Percentiles rank a stretch among this genome's conserved stretches.
These are phyloP conservation scores for Fraxinus xanthoxyloides DNA, from an alignment of 305 asterid genomes.

Conservation along the genomic window DNA sequence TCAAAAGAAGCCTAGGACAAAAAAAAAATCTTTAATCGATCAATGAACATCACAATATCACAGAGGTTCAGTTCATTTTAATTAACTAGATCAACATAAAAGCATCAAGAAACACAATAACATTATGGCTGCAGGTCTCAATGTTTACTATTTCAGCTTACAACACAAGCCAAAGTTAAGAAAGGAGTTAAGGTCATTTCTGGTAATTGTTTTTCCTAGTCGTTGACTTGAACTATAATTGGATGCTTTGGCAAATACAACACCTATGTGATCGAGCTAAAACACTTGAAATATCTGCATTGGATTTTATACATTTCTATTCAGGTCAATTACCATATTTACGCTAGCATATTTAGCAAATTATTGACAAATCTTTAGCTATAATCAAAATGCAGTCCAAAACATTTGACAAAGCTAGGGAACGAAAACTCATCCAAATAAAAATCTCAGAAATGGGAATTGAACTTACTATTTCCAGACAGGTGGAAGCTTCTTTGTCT, in stretches of 20 bases:
- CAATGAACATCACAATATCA: background rate
- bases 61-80: background rate
- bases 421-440: background rate
- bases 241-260: background rate
- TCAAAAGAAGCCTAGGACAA: background rate
- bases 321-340: background rate
- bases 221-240: background rate
- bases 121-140: background rate
- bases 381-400: background rate
- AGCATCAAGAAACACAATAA: background rate
- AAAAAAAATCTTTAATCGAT: background rate
- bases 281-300: background rate
- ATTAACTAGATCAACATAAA: background rate
- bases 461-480: slow-evolving; percentile 62
- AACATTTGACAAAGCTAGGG: background rate
- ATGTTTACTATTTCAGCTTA: background rate
- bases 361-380: background rate
- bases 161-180: background rate
- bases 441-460: background rate
- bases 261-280: background rate
- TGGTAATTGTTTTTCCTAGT: background rate
- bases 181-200: background rate
- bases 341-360: background rate
- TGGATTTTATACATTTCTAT: background rate
- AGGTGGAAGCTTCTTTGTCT: slow-evolving; percentile 70